Percentiles rank a stretch among this genome's conserved stretches.
These are phyloP conservation scores for Plasmodium inui DNA, from an alignment of 169 alveolate genomes.

Conservation along the genomic window DNA sequence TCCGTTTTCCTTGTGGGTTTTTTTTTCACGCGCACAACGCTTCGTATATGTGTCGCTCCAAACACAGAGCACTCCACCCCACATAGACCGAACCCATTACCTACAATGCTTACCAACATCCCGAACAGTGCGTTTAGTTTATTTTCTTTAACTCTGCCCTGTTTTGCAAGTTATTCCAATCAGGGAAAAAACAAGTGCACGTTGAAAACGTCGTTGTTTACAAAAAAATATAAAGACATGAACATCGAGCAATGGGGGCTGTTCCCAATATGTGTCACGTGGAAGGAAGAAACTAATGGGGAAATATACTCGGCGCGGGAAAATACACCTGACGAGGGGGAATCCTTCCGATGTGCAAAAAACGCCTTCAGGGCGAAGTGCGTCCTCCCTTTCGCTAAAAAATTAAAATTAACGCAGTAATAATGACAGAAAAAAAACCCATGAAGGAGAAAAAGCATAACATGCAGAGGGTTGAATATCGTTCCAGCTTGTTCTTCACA, in stretches of 20 bases:
- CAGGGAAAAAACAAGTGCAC: not conserved
- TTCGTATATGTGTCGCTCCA: not conserved
- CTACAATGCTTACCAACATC: not conserved
- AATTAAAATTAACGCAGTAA: constrained; percentile 32
- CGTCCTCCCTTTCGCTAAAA: not conserved
- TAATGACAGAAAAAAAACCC: constrained; percentile 53
- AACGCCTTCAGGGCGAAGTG: not conserved
- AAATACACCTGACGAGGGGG: not conserved
- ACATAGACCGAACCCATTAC: not conserved
- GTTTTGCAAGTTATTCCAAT: not conserved
- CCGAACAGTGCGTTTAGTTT: not conserved
- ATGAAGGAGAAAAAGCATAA: constrained; percentile 57
- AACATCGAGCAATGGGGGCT: not conserved
- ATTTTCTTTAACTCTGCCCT: not conserved
- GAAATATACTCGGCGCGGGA: not conserved
- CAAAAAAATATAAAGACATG: not conserved
- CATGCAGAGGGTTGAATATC: constrained; percentile 46
- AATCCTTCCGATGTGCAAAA: not conserved
- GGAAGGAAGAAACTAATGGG: not conserved
- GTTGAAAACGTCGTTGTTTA: not conserved
- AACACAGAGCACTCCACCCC: not conserved
- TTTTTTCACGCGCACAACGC: not conserved
- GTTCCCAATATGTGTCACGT: not conserved
- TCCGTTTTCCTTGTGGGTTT: not conserved
- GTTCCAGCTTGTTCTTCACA: constrained; percentile 21